Percentiles rank a stretch among this genome's conserved stretches.
Evolutionary conservation across 1,139 yeast species (phyloP).

Genomic region (Saccharomyces hybrid): DNA sequence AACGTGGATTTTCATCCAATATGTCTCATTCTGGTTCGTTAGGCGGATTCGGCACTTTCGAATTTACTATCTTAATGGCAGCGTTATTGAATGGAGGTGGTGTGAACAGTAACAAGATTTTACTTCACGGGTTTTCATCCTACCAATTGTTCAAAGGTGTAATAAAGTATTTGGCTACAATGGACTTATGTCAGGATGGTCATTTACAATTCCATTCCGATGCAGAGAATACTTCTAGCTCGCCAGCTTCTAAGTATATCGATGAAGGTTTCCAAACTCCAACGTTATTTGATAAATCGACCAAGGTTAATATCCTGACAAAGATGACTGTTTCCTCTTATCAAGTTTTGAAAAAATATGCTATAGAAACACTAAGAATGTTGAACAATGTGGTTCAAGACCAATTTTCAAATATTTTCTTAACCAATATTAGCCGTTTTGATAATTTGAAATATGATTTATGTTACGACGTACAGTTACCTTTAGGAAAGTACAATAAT

Average conservation of each 20-base stretch:
- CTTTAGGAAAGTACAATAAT: conserved; percentile 9
- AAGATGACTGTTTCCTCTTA: conserved; percentile 72
- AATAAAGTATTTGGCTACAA: conserved; percentile 69
- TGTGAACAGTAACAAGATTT: conserved; percentile 59
- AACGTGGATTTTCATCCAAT: conserved; percentile 68
- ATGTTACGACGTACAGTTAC: conserved; percentile 45
- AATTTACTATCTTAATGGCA: conserved; percentile 75
- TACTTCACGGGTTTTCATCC: conserved; percentile 81
- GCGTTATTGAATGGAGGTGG: conserved; percentile 85
- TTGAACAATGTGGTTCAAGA: conserved; percentile 76
- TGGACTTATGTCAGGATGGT: conserved; percentile 56
- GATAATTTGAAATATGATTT: conserved; percentile 62
- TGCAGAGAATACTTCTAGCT: conserved; percentile 30
- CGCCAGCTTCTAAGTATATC: conserved; percentile 45
- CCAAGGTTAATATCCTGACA: conserved; percentile 71
- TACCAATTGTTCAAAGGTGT: conserved; percentile 90
- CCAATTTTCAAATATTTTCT: conserved; percentile 77
- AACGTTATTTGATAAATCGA: conserved; percentile 66
- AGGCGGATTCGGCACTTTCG: conserved; percentile 91
- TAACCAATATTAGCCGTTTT: conserved; percentile 48
- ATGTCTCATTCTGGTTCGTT: conserved; percentile 39
- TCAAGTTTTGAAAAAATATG: conserved; percentile 52
- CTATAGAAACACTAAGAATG: conserved; percentile 57
- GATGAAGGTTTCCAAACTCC: conserved; percentile 61
- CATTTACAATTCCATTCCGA: conserved; percentile 60